Evolutionary conservation across 495 filamentous ascomycete species (phyloP).

Genomic region (Aspergillus affinis): DNA sequence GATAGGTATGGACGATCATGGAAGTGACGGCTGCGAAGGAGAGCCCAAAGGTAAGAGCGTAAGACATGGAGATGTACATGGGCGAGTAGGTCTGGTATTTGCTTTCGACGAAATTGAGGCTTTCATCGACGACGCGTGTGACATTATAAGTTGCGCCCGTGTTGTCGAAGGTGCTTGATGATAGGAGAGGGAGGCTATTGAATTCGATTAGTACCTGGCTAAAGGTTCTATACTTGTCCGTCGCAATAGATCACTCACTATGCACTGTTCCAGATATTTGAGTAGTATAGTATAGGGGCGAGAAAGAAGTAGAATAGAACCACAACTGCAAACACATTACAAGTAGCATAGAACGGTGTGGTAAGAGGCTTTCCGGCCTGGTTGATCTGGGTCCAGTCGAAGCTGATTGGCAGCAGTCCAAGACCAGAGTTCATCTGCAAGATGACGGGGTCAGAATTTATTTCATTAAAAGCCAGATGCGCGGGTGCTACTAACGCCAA

Average conservation of each 20-base stretch:
- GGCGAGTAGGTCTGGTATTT: slow-evolving; percentile 63
- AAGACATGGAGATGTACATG: slow-evolving; percentile 63
- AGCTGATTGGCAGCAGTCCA: slow-evolving; percentile 75
- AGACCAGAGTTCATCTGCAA: slow-evolving; percentile 66
- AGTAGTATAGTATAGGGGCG: slow-evolving; percentile 57
- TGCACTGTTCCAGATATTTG: slow-evolving; percentile 48
- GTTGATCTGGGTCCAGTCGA: slow-evolving; percentile 61
- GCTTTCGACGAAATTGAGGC: slow-evolving; percentile 51
- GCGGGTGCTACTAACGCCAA: slow-evolving; percentile 65
- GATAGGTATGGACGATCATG: slow-evolving; percentile 57
- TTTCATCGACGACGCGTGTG: slow-evolving; percentile 47
- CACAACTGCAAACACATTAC: slow-evolving; percentile 56
- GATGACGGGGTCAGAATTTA: too few relatives aligned
- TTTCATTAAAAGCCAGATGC: too few relatives aligned
- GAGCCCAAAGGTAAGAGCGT: slow-evolving; percentile 60
- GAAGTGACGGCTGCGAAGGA: slow-evolving; percentile 63
- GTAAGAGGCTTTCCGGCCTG: slow-evolving; percentile 50
- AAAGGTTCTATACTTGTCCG: slow-evolving; percentile 14
- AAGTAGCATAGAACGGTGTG: slow-evolving; percentile 64
- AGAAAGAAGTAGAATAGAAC: slow-evolving; percentile 53
- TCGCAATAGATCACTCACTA: slow-evolving; percentile 48
- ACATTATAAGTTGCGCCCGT: slow-evolving; percentile 57
- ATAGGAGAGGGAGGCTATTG: slow-evolving; percentile 53
- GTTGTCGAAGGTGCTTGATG: slow-evolving; percentile 62
- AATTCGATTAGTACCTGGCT: neutral